phyloP scores from a whole-genome alignment of 2,329 filamentous ascomycete genomes.

The Leptographium galeiforme region DNA sequence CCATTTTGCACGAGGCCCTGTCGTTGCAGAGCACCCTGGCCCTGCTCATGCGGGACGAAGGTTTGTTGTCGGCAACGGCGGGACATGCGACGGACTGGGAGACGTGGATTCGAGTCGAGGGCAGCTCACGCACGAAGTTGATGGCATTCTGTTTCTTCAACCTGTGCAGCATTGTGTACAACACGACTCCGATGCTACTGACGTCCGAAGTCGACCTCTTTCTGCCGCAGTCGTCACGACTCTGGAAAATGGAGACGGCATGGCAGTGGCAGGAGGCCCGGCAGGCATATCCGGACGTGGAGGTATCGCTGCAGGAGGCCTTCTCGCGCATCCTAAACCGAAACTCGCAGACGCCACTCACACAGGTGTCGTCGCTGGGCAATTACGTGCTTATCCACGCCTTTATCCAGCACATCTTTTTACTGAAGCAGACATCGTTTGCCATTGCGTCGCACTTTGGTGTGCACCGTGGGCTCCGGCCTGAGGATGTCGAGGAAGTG shows the following conservation, averaged over 20 bases:
- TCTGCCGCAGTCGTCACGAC: constrained; percentile 38
- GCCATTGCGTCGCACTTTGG: constrained; percentile 34
- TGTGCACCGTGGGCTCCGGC: constrained; percentile 33
- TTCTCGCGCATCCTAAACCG: constrained; percentile 42
- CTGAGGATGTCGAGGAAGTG: constrained; percentile 43
- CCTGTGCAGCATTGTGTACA: constrained; percentile 47
- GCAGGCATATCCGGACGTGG: constrained; percentile 34
- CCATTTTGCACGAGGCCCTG: constrained; percentile 46
- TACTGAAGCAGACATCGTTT: constrained; percentile 50
- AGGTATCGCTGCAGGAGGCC: constrained; percentile 43
- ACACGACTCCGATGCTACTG: constrained; percentile 43
- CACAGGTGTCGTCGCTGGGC: constrained; percentile 44
- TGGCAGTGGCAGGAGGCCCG: constrained; percentile 49
- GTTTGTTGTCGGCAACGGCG: constrained; percentile 33
- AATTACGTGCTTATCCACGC: constrained; percentile 63
- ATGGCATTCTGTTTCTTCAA: constrained; percentile 51
- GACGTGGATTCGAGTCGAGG: constrained; percentile 44
- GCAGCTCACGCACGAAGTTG: constrained; percentile 43
- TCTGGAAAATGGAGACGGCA: constrained; percentile 43
- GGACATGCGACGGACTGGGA: constrained; percentile 41
- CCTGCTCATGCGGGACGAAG: constrained; percentile 44
- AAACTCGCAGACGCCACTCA: constrained; percentile 31
- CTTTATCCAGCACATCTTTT: constrained; percentile 58
- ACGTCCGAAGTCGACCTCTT: constrained; percentile 44
- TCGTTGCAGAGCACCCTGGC: constrained; percentile 45